These are phyloP conservation scores for Centrapalus pauciflorus DNA, from an alignment of 129 eudicot genomes.

Conservation along the genomic window DNA sequence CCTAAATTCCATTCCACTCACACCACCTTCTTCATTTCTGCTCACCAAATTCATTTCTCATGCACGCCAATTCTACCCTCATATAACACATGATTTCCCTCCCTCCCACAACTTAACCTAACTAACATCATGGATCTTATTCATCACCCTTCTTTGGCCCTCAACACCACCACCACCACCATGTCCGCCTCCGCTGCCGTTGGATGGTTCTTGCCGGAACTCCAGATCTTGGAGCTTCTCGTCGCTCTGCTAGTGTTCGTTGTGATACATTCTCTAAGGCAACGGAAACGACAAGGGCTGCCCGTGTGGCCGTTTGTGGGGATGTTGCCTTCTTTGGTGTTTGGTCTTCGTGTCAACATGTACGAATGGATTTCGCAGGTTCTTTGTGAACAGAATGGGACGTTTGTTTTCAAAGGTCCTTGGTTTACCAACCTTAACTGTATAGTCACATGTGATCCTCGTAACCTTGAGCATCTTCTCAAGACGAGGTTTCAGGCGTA, in stretches of 20 bases:
- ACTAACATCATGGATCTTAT: constrained; percentile 28
- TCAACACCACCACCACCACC: constrained; percentile 28
- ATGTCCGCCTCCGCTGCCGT: constrained; percentile 24
- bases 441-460: constrained; percentile 83
- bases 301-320: constrained; percentile 84
- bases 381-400: constrained; percentile 48
- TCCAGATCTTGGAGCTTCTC: constrained; percentile 57
- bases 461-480: constrained; percentile 80
- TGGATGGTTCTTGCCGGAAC: constrained; percentile 27
- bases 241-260: constrained; percentile 56
- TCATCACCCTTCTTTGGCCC: constrained; percentile 15
- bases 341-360: constrained; percentile 51
- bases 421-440: constrained; percentile 79
- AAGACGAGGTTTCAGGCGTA: constrained; percentile 66
- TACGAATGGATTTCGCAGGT: constrained; percentile 74
- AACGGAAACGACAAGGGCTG: constrained; percentile 49
- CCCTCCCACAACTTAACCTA: constrained; percentile 29
- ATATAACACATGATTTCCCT: constrained; percentile 41
- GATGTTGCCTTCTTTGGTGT: constrained; percentile 75
- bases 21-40: constrained; percentile 41
- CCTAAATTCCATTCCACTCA: constrained; percentile 18
- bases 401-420: constrained; percentile 70
- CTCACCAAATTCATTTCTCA: constrained; percentile 63
- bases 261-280: constrained; percentile 55
- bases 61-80: constrained; percentile 49